Evolutionary conservation across 805 yeast species (phyloP).

Genomic region (Ogataea paraovalis): DNA sequence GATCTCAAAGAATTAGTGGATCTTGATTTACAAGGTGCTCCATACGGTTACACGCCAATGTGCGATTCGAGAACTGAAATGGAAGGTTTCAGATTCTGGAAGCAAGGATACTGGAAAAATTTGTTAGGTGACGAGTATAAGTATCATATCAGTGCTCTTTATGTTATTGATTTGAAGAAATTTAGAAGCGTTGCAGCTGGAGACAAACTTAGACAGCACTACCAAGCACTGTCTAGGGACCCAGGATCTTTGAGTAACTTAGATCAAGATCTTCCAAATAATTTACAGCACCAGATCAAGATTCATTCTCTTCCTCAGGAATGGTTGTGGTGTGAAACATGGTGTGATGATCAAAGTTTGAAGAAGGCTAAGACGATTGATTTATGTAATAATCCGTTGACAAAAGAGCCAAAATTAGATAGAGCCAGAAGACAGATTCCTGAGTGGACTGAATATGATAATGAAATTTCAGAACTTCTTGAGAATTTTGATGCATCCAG

Average conservation of each 20-base stretch:
- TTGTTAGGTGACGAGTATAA: conserved; percentile 52
- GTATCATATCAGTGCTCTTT: conserved; percentile 82
- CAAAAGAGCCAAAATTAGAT: conserved; percentile 74
- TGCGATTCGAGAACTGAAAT: conserved; percentile 73
- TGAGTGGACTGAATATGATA: conserved; percentile 71
- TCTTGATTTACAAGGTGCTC: conserved; percentile 70
- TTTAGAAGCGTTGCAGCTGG: conserved; percentile 73
- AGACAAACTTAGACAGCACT: conserved; percentile 75
- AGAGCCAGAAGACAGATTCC: conserved; percentile 72
- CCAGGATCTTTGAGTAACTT: conserved; percentile 74
- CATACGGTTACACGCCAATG: conserved; percentile 88
- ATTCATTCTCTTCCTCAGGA: conserved; percentile 74
- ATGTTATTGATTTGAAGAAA: conserved; percentile 67
- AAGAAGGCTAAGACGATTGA: conserved; percentile 72
- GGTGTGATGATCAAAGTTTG: conserved; percentile 71
- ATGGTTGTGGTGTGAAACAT: conserved; percentile 93
- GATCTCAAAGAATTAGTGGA: conserved; percentile 68
- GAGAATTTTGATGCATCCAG: neutral
- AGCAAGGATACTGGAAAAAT: conserved; percentile 83
- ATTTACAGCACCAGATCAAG: conserved; percentile 62
- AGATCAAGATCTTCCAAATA: conserved; percentile 94
- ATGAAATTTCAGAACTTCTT: conserved; percentile 39
- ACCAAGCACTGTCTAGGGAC: conserved; percentile 77
- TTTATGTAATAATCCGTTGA: conserved; percentile 77
- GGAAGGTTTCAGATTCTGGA: conserved; percentile 91